Evolutionary conservation across 768 basidiomycete species (phyloP), one percentile per base, ranked within the genome.

Genomic region (Boletales sp.): DNA sequence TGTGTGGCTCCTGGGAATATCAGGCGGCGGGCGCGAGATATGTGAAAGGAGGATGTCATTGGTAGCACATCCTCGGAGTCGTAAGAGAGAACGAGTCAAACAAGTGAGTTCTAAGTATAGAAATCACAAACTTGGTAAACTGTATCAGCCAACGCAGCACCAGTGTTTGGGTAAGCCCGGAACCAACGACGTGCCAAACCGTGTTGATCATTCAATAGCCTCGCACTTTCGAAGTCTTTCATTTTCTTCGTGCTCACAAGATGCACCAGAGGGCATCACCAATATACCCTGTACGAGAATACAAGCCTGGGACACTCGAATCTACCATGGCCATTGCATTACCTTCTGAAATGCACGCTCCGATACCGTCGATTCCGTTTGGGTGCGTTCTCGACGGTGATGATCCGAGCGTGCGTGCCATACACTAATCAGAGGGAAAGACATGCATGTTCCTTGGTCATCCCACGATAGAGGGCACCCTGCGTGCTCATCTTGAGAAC

Each of bases 211-310:
- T 34, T 34, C 32, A 14, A 19, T 41, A 64, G 60, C 63, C 60
- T 10, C 60, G 76, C 9, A 69, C 76, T 4, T 63, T 76, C 18
- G 77, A 81, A 55, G 56, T 74, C 5, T 73, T 76, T 45, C 62
- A 69, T 15, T 65, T 67, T 45, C 65, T 80, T 31, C 61, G 70
- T 12, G 63, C 70, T 15, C 70, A 71, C 27, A 67, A 74, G 18
- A 65, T 74, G 3, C 24, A 71, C 41, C 61, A 70, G 27, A 56
- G 21, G 13, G 65, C 68, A 13, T 68, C 54, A 19, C 47, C 54
- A 0, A 43, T 67, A 2, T 51, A 61, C 9, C 60, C 62, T 2
- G 61, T 72, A 1, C 68, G 65, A 11, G 65, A 65, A 47, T 74
- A 78, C 48, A 63, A 71, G 19, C 59, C 24, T n/a, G 55, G 54